Percentiles rank a stretch among this genome's conserved stretches.
Evolutionary conservation across 2,329 filamentous ascomycete species (phyloP).

Genomic region (Aureobasidium leucospermi): DNA sequence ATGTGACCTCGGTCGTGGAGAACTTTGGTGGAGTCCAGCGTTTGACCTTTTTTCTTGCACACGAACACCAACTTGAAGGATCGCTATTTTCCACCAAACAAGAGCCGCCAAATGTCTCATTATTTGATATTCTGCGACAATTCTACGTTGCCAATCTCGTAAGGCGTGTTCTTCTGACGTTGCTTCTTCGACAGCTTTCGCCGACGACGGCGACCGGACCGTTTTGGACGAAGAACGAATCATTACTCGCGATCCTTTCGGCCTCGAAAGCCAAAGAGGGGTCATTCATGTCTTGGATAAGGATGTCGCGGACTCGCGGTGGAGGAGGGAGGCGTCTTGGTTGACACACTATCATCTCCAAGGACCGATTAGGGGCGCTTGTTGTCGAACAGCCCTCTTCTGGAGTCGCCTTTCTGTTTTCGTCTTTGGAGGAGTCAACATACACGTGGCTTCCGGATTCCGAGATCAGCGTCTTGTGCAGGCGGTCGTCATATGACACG

Average conservation of each 20-base stretch:
- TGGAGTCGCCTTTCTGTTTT: neutral
- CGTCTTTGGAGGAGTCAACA: neutral
- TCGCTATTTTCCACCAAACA: constrained; percentile 1
- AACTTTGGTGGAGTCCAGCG: constrained; percentile 1
- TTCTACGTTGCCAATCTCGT: constrained; percentile 1
- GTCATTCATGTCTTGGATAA: constrained; percentile 4
- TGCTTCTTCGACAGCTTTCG: neutral
- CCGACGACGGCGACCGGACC: neutral
- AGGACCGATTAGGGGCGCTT: constrained; percentile 6
- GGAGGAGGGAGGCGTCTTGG: neutral
- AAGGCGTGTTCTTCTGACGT: neutral
- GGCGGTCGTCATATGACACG: neutral
- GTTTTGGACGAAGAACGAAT: neutral
- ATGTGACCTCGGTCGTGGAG: neutral
- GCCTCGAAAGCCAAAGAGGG: too few species aligned
- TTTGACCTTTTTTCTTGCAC: neutral
- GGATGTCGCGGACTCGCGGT: neutral
- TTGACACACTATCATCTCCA: neutral
- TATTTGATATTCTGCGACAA: constrained; percentile 11
- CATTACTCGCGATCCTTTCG: neutral
- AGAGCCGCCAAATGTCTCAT: constrained; percentile 5
- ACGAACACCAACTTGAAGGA: neutral
- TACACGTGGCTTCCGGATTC: neutral
- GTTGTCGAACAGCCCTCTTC: neutral
- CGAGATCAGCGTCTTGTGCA: constrained; percentile 8